Percentiles rank a stretch among this genome's conserved stretches.
Conservation (phyloP, 1,284 basidiomycete species). For the Wallemia mellicola region DNA sequence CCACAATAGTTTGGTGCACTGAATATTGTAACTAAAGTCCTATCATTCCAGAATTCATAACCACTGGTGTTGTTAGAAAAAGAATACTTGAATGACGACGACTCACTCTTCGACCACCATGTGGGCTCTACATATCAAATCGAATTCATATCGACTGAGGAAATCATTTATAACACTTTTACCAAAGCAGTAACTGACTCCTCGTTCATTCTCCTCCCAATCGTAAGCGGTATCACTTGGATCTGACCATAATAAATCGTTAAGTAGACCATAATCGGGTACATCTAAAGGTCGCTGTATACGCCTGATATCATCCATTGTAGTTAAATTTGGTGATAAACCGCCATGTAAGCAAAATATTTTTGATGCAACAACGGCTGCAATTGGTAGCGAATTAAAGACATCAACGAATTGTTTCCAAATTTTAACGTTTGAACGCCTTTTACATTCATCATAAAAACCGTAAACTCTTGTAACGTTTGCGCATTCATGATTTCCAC, state of each 20-base stretch:
- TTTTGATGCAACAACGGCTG: constrained; percentile 93
- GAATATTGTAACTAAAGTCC: constrained; percentile 93
- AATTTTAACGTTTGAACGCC: constrained; percentile 95
- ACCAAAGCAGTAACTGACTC: constrained; percentile 98
- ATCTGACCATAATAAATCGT: constrained; percentile 95
- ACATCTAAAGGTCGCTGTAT: constrained; percentile 96
- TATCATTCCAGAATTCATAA: constrained; percentile 99
- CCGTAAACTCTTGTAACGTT: constrained; percentile 98
- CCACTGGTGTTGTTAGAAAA: constrained; percentile 26
- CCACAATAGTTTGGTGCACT: constrained; percentile 92
- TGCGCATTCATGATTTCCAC: constrained; percentile 97
- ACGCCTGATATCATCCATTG: constrained; percentile 96
- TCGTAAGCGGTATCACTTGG: constrained; percentile 89
- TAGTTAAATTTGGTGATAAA: constrained; percentile 80
- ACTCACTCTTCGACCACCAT: constrained; percentile 67
- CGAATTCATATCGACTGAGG: constrained; percentile 61
- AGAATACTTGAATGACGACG: not conserved
- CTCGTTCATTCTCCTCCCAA: constrained; percentile 98
- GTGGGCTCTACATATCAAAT: constrained; percentile 94
- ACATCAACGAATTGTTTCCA: constrained; percentile 99
- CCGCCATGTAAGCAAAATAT: constrained; percentile 99
- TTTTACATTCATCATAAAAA: constrained; percentile 99
- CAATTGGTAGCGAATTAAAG: constrained; percentile 95
- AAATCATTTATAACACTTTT: constrained; percentile 94
- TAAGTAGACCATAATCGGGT: constrained; percentile 92